Evolutionary conservation across 768 basidiomycete genomes (phyloP), one percentile per base, ranked within the genome.

Genomic region (Mycena olivaceomarginata): DNA sequence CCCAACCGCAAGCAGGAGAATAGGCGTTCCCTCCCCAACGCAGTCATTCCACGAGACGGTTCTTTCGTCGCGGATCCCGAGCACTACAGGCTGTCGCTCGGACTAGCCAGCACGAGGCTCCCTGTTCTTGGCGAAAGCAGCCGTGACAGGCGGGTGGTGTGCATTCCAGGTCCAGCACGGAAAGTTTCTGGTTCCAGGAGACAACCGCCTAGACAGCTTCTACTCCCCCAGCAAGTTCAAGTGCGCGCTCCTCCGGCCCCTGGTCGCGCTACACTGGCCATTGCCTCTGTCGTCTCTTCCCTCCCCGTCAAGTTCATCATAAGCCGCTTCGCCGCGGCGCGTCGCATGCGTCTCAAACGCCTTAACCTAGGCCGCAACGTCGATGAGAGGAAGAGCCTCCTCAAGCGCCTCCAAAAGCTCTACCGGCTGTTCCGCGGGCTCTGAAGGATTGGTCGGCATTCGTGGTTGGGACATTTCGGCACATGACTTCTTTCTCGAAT

Each of bases 161-260:
- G n/a, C 51, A 18, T 5, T n/a, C 46, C 16, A 48, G 31, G 31
- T 31, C 31, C 46, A 48, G 16, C 8, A 22, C 74, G 62, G 16
- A 68, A 13, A 39, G 48, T 70, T 45, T 70, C 76, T 51, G 65
- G 63, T 4, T 4, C 56, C 25, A 69, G 8, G 39, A 56, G 70
- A 20, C 77, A 67, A 20, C 66, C 72, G 41, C 70, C 60, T 25
- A 75, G 62, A 66, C 77, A 67, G 37, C 64, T 79, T 68, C 60
- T 79, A 4, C 77, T 76, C 6, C 70, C 70, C 46, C 66, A 68
- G 41, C 66, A 72, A 37, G 70, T 78, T 5, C 43, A 78, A 63
- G 64, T 60, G 56, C 75, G 64, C 57, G 59, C n/a, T 41, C 25
- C 31, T 8, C 45, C 65, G 57, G 12, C 60, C 22, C n/a, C 65